Conservation (phyloP, 768 basidiomycete genomes). For the Hebeloma cylindrosporum region DNA sequence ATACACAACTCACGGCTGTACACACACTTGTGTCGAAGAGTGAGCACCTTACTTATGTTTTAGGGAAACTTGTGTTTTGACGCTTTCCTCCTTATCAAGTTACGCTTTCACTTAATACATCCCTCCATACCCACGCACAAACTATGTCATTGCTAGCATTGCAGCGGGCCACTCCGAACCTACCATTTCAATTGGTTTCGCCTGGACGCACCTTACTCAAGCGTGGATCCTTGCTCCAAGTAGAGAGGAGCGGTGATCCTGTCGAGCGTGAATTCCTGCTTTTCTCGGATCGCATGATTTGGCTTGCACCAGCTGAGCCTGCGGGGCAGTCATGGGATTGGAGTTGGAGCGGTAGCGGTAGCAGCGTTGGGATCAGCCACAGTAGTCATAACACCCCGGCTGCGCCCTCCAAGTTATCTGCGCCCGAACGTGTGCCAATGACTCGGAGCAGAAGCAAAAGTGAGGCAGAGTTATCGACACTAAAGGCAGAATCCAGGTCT, state of each 20-base stretch:
- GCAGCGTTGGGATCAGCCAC: slow-evolving; percentile 20
- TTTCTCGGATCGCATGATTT: slow-evolving; percentile 80
- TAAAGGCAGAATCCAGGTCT: slow-evolving; percentile 2
- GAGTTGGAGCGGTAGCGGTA: slow-evolving; percentile 34
- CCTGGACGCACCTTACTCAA: slow-evolving; percentile 82
- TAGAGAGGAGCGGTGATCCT: slow-evolving; percentile 49
- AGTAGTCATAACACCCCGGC: slow-evolving; percentile 16
- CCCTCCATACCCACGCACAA: slow-evolving; percentile 75
- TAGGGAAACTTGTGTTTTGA: not conserved
- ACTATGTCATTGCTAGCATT: slow-evolving; percentile 75
- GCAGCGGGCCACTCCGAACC: slow-evolving; percentile 72
- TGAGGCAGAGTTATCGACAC: slow-evolving; percentile 51
- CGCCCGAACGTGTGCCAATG: slow-evolving; percentile 31
- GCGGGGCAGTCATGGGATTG: slow-evolving; percentile 29
- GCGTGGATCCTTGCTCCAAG: slow-evolving; percentile 60
- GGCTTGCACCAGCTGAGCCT: slow-evolving; percentile 60
- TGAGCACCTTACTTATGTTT: slow-evolving; percentile 32
- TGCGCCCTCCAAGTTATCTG: slow-evolving; percentile 4
- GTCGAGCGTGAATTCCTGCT: slow-evolving; percentile 72
- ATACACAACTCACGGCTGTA: slow-evolving; percentile 56
- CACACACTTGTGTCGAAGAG: slow-evolving; percentile 75
- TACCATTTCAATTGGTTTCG: slow-evolving; percentile 74
- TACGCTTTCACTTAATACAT: slow-evolving; percentile 73
- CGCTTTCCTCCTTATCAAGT: slow-evolving; percentile 42
- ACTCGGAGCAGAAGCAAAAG: slow-evolving; percentile 55